These are phyloP conservation scores for Ajuga chamaepitys DNA, from an alignment of 257 asterid species.

Conservation along the genomic window DNA sequence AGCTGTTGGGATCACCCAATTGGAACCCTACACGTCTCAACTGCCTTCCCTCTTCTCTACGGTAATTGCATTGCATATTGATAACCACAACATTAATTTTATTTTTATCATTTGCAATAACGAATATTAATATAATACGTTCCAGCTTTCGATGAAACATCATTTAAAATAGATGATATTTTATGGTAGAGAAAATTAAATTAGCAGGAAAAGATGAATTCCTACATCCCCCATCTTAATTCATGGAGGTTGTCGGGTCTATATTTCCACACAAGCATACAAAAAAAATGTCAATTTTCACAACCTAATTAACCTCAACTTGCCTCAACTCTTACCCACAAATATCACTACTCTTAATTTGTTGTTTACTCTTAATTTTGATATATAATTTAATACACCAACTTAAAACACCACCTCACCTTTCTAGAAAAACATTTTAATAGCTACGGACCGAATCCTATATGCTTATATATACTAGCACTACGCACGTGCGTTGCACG, in stretches of 20 bases:
- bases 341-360: background rate
- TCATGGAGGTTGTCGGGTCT: slow-evolving; percentile 5
- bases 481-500: no score
- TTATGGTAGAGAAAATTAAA: background rate
- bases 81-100: background rate
- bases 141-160: background rate
- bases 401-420: background rate
- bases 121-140: background rate
- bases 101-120: background rate
- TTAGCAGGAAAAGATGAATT: background rate
- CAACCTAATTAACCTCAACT: slow-evolving; percentile 5
- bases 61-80: slow-evolving; percentile 6
- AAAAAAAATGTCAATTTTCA: background rate
- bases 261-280: slow-evolving; percentile 1
- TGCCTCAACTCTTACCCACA: background rate
- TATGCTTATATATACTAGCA: no score
- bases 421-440: background rate
- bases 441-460: no score
- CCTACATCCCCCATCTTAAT: background rate
- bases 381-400: background rate
- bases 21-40: slow-evolving; percentile 11
- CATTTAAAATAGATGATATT: background rate
- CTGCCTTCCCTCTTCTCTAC: slow-evolving; percentile 27
- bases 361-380: background rate
- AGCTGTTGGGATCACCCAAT: slow-evolving; percentile 26